Evolutionary conservation across 2,329 filamentous ascomycete species (phyloP).

Genomic region (Venturia effusa): DNA sequence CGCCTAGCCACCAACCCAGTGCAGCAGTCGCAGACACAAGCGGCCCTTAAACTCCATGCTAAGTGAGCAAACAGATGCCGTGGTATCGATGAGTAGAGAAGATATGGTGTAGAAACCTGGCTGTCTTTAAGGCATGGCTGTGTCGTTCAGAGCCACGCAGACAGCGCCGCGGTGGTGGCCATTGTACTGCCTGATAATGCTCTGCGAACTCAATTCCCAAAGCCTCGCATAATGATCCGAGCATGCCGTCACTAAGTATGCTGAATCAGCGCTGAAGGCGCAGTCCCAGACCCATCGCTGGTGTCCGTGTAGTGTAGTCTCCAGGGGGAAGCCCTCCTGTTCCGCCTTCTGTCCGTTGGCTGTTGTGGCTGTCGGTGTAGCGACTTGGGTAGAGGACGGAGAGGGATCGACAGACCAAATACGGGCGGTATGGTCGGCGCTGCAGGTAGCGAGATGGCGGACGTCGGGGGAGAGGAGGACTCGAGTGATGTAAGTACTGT

Average conservation of each 20-base stretch:
- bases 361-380: constrained; percentile 18
- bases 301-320: constrained; percentile 80
- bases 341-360: constrained; percentile 16
- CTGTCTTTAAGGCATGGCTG: constrained; percentile 22
- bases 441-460: constrained; percentile 87
- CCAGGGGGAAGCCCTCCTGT: constrained; percentile 59
- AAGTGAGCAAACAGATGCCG: no score
- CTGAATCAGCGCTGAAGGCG: constrained; percentile 85
- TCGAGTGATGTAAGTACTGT: constrained; percentile 86
- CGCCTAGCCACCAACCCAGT: no score
- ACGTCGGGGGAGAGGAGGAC: constrained; percentile 88
- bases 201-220: constrained; percentile 79
- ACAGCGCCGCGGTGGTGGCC: constrained; percentile 87
- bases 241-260: constrained; percentile 86
- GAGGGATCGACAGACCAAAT: constrained; percentile 86
- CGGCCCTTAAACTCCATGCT: no score
- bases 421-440: constrained; percentile 85
- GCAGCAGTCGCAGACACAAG: no score
- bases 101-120: not conserved
- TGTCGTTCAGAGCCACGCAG: constrained; percentile 83
- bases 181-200: constrained; percentile 90
- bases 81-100: no score
- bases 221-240: constrained; percentile 86
- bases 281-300: constrained; percentile 98
- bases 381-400: constrained; percentile 13